phyloP scores from a whole-genome alignment of 257 asterid genomes.

The Voacanga thouarsii region DNA sequence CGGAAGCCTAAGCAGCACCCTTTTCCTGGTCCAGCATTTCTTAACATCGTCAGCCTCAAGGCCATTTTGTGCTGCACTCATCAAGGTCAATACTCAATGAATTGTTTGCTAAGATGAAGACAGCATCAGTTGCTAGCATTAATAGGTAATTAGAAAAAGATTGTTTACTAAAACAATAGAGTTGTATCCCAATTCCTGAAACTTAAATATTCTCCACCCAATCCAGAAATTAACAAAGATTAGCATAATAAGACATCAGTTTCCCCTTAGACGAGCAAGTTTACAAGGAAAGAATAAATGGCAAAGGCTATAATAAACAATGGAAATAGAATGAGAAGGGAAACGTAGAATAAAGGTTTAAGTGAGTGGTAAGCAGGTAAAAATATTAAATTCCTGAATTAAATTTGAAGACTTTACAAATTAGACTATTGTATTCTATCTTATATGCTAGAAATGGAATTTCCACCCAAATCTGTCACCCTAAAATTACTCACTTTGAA shows the following conservation, averaged over 20 bases:
- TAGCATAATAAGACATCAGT: not conserved
- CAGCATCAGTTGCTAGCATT: not conserved
- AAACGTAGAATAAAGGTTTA: not conserved
- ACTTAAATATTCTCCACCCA: not conserved
- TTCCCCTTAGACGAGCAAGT: not conserved
- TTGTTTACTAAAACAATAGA: not conserved
- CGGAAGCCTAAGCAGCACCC: constrained; percentile 29
- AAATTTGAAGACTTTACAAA: not conserved
- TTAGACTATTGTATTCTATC: too few species aligned
- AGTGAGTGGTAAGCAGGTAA: not conserved
- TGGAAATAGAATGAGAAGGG: not conserved
- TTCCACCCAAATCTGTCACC: too few species aligned
- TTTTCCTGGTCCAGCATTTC: constrained; percentile 9
- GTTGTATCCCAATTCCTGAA: not conserved
- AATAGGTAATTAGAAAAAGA: not conserved
- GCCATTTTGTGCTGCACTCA: not conserved
- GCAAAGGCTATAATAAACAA: not conserved
- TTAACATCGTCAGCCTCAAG: constrained; percentile 7
- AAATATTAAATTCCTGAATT: not conserved
- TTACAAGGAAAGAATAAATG: not conserved
- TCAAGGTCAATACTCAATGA: not conserved
- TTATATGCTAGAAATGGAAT: too few species aligned
- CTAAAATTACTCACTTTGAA: too few species aligned
- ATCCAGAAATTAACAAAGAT: not conserved
- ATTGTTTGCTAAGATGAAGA: too few species aligned